Evolutionary conservation across 768 basidiomycete genomes (phyloP).

Genomic region (Xerocomellus amylosporus): DNA sequence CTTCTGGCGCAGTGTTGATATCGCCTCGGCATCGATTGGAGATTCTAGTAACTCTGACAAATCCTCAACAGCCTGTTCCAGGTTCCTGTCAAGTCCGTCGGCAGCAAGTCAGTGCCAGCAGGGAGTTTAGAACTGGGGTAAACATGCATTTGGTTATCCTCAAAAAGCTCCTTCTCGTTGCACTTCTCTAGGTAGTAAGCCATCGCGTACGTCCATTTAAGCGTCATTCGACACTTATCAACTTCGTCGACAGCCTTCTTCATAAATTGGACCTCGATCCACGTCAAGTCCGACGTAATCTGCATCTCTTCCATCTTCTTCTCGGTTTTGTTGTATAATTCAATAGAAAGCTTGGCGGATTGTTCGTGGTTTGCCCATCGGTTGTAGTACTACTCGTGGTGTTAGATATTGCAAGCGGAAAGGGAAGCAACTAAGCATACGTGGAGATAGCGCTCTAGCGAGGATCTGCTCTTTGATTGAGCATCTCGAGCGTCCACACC

Average conservation of each 20-base stretch:
- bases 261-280: slow-evolving; percentile 99
- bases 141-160: slow-evolving; percentile 89
- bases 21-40: slow-evolving; percentile 83
- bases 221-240: slow-evolving; percentile 85
- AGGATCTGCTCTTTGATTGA: slow-evolving; percentile 86
- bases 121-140: not conserved
- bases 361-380: slow-evolving; percentile 99
- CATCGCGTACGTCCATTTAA: slow-evolving; percentile 99
- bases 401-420: not conserved
- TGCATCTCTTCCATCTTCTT: slow-evolving; percentile 99
- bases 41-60: slow-evolving; percentile 89
- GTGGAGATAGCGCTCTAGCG: slow-evolving; percentile 93
- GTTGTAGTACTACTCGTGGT: slow-evolving; percentile 83
- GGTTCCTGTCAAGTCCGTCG: slow-evolving; percentile 51
- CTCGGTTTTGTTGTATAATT: slow-evolving; percentile 92
- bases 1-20: slow-evolving; percentile 79
- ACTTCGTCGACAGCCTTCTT: slow-evolving; percentile 96
- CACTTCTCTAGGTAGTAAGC: slow-evolving; percentile 91
- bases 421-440: slow-evolving; percentile 45
- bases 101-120: not conserved
- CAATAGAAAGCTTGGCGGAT: slow-evolving; percentile 93
- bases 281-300: slow-evolving; percentile 83
- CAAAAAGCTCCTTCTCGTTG: slow-evolving; percentile 93
- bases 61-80: slow-evolving; percentile 94
- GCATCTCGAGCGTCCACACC: slow-evolving; percentile 88